These are phyloP conservation scores for Dissophora ornata DNA, from an alignment of 192 early-diverging fungal species.

Conservation along the genomic window DNA sequence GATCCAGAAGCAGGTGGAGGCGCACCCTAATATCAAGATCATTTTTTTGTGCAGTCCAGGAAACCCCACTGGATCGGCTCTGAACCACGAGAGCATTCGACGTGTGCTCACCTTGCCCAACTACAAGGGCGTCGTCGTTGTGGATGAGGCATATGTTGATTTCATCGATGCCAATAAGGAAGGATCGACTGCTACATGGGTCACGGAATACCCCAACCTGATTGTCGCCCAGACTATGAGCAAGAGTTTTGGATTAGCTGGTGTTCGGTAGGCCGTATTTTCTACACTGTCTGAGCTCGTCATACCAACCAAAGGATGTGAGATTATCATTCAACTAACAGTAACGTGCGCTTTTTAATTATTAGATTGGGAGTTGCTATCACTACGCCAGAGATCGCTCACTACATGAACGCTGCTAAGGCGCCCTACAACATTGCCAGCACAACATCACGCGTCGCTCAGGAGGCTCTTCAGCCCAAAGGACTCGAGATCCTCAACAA, in stretches of 20 bases:
- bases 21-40: conserved; percentile 87
- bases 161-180: conserved; percentile 79
- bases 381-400: conserved; percentile 81
- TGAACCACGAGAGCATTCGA: conserved; percentile 76
- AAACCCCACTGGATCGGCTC: conserved; percentile 94
- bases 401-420: conserved; percentile 96
- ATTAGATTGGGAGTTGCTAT: conserved; percentile 87
- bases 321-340: too few relatives aligned
- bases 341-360: too few relatives aligned
- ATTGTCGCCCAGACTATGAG: conserved; percentile 98
- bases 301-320: too few relatives aligned
- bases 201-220: conserved; percentile 88
- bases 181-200: conserved; percentile 82
- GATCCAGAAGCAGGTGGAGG: conserved; percentile 69
- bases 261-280: conserved; percentile 75
- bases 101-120: conserved; percentile 73
- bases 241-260: conserved; percentile 98
- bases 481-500: conserved; percentile 76
- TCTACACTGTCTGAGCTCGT: too few relatives aligned
- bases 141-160: conserved; percentile 99
- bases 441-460: conserved; percentile 82
- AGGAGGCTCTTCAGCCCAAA: conserved; percentile 77
- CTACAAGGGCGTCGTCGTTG: conserved; percentile 90
- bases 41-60: conserved; percentile 98
- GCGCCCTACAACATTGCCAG: conserved; percentile 99